Conservation (phyloP, 139 green algal genomes). For the Chlorella sp. region DNA sequence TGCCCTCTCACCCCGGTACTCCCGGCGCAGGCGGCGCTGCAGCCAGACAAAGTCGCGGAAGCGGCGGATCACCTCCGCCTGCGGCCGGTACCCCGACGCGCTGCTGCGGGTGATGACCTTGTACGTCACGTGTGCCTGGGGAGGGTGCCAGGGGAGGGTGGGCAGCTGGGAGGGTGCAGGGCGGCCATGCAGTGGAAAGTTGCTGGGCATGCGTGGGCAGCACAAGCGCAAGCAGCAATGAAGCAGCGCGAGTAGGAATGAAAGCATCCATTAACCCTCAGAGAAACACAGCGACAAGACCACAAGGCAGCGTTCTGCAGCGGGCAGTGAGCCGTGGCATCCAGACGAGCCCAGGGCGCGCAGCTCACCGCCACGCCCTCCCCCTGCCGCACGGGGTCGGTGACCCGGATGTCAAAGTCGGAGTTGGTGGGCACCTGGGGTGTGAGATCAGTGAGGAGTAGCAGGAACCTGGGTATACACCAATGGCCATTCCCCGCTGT, state of each 20-base stretch:
- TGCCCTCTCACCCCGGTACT: constrained; percentile 58
- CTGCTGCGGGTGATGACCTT: constrained; percentile 66
- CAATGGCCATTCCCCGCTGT: too few relatives aligned
- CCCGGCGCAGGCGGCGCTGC: constrained; percentile 76
- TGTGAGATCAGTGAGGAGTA: not conserved
- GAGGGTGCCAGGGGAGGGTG: not conserved
- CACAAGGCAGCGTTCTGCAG: too few relatives aligned
- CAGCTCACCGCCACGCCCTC: constrained; percentile 76
- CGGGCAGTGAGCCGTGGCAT: too few relatives aligned
- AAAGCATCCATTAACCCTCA: too few relatives aligned
- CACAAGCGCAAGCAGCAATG: too few relatives aligned
- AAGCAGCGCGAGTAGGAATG: too few relatives aligned
- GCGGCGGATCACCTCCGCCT: constrained; percentile 84
- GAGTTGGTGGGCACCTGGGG: constrained; percentile 17
- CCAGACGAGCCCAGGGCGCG: too few relatives aligned
- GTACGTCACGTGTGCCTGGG: constrained; percentile 79
- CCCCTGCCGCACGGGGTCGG: constrained; percentile 94
- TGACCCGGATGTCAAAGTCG: constrained; percentile 76
- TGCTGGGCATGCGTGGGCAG: too few relatives aligned
- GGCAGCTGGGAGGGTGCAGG: too few relatives aligned
- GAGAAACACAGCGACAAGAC: too few relatives aligned
- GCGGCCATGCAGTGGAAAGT: too few relatives aligned
- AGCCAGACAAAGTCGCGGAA: constrained; percentile 96
- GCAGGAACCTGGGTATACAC: not conserved
- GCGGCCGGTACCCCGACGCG: constrained; percentile 51